Evolutionary conservation across 1,139 yeast genomes (phyloP), one percentile per base, ranked within the genome.

Genomic region (Hemisphaericaspora xylofermentans): DNA sequence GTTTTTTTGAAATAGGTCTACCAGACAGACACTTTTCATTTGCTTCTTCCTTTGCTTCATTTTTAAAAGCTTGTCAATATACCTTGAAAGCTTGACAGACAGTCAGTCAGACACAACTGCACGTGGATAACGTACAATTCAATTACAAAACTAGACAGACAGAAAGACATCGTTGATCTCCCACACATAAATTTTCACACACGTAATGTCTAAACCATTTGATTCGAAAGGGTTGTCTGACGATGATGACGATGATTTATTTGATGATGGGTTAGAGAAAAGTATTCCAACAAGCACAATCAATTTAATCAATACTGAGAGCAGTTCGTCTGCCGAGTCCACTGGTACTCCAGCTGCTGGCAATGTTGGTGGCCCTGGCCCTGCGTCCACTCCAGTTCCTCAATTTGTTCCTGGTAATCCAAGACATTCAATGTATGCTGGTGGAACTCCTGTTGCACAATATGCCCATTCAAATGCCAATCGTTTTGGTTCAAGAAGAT

Each of bases 221-320:
- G 30, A 16, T 16, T 25, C 30, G 2, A 21, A 18, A 35, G 12
- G 22, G 13, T 14, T 29, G 3, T 21, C 29, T 7, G 30, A 29
- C 4, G 39, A 36, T 9, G 39, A 36, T 6, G 39, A 36, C 7
- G 38, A 35, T 13, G 39, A 36, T 8, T 30, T 36, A 15, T 36
- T 36, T 22, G 37, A 25, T 27, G 29, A 36, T 18, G 39, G 27
- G 4, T 28, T 24, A 12, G 22, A 24, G 16, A 21, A 32, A 4
- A 19, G 12, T 7, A 30, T 30, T 21, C 35, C 35, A 21, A 13
- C 35, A 33, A 33, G 19, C 8, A 30, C 33, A 6, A 30, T 30
- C 24, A 30, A 30, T 13, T 30, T 30, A 30, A 30, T 30, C 33
- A 30, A 30, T 16, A 30, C 33, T 10, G 33, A 30, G 2, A 30